Evolutionary conservation across 805 yeast genomes (phyloP).

Genomic region (Yamadazyma scolyti): DNA sequence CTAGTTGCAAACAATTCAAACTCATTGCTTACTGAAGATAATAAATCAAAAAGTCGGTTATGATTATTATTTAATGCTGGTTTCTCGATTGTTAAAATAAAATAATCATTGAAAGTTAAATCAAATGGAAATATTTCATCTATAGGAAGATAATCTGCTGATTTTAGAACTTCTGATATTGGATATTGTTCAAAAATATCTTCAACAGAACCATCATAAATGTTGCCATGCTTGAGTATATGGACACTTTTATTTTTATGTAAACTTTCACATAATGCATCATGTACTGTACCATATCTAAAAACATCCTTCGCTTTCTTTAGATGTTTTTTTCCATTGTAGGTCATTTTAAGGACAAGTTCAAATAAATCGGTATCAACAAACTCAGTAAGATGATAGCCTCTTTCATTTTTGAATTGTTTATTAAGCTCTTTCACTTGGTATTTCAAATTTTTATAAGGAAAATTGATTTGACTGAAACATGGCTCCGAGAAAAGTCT

Average conservation of each 20-base stretch:
- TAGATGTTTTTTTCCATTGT: no score
- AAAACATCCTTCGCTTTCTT: no score
- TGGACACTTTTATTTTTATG: constrained; percentile 3
- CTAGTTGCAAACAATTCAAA: constrained; percentile 10
- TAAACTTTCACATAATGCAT: constrained; percentile 11
- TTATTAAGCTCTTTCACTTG: constrained; percentile 10
- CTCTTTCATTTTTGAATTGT: constrained; percentile 11
- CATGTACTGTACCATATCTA: no score
- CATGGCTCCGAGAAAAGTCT: constrained; percentile 24
- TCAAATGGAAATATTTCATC: constrained; percentile 26
- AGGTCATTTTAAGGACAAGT: constrained; percentile 24
- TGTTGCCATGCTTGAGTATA: constrained; percentile 4
- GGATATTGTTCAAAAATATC: constrained; percentile 4
- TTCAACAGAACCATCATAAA: constrained; percentile 1
- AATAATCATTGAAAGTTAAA: constrained; percentile 20
- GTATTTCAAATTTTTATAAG: constrained; percentile 13
- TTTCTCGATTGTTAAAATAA: constrained; percentile 28
- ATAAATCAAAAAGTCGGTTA: constrained; percentile 13
- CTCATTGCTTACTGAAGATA: constrained; percentile 1
- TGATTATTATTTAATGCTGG: constrained; percentile 22
- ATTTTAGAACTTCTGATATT: constrained; percentile 1
- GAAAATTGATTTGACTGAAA: constrained; percentile 18
- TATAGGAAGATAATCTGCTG: constrained; percentile 6
- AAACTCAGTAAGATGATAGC: constrained; percentile 31
- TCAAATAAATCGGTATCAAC: constrained; percentile 24